phyloP scores from a whole-genome alignment of 1,284 basidiomycete species.

The Vanrija sp. region DNA sequence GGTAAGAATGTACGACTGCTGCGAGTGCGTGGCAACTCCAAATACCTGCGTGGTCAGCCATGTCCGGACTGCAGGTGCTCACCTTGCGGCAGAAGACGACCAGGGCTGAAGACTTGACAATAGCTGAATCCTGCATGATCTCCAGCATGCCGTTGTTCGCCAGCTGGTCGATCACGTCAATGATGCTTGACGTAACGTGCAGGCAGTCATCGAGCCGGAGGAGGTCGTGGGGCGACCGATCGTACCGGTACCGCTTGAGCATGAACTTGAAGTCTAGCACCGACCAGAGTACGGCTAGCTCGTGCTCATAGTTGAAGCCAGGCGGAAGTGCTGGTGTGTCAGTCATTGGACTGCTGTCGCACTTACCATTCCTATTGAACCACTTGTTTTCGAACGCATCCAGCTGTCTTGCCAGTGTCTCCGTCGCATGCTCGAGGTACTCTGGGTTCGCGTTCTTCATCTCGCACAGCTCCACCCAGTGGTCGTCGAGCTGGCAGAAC shows the following conservation, averaged over 20 bases:
- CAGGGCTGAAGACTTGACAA: conserved; percentile 31
- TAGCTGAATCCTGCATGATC: conserved; percentile 39
- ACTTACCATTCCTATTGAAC: conserved; percentile 28
- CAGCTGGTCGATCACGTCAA: conserved; percentile 30
- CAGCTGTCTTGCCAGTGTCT: conserved; percentile 24
- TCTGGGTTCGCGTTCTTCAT: conserved; percentile 17
- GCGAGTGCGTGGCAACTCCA: conserved; percentile 16
- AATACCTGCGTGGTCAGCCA: conserved; percentile 21
- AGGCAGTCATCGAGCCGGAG: conserved; percentile 28
- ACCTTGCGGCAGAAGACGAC: conserved; percentile 31
- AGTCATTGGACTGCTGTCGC: background rate
- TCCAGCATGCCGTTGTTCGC: conserved; percentile 27
- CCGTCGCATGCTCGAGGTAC: conserved; percentile 29
- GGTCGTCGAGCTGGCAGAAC: conserved; percentile 35
- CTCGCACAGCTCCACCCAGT: conserved; percentile 33
- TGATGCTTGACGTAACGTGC: conserved; percentile 22
- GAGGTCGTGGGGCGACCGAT: conserved; percentile 19
- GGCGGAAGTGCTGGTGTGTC: conserved; percentile 17
- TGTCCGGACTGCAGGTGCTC: background rate
- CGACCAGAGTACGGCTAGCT: conserved; percentile 24
- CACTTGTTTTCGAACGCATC: conserved; percentile 28
- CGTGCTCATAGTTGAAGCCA: conserved; percentile 28
- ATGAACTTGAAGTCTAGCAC: conserved; percentile 34
- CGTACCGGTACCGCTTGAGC: conserved; percentile 28
- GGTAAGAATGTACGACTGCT: conserved; percentile 15